Percentiles rank a stretch among this genome's conserved stretches.
phyloP scores from a whole-genome alignment of 2,329 filamentous ascomycete genomes.

The Paramyrothecium roridum region DNA sequence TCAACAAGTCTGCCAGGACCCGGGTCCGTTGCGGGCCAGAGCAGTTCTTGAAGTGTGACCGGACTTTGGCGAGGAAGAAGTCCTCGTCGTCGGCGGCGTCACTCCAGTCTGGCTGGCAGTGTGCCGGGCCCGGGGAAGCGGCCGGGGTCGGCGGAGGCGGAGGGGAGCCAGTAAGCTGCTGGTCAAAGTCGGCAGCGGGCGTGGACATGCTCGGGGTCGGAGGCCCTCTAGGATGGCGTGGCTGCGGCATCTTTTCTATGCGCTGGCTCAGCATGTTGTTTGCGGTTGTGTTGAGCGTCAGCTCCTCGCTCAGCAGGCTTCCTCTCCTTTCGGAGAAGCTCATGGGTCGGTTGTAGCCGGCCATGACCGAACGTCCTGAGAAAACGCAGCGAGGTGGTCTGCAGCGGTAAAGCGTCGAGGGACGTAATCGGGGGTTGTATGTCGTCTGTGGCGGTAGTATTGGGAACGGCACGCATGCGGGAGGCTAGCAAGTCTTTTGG shows the following conservation, averaged over 20 bases:
- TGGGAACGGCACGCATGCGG: neutral
- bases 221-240: constrained; percentile 48
- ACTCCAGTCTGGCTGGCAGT: constrained; percentile 69
- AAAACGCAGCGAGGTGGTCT: neutral
- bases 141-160: constrained; percentile 64
- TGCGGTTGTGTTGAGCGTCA: constrained; percentile 47
- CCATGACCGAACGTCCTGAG: constrained; percentile 23
- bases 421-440: constrained; percentile 1
- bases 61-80: constrained; percentile 74
- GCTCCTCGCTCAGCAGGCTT: constrained; percentile 54
- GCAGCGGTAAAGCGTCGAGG: constrained; percentile 5
- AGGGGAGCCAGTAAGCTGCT: constrained; percentile 57
- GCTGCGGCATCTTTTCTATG: constrained; percentile 47
- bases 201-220: constrained; percentile 67
- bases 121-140: constrained; percentile 60
- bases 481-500: neutral
- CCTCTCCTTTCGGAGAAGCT: constrained; percentile 62
- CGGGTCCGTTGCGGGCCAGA: constrained; percentile 73
- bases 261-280: constrained; percentile 40
- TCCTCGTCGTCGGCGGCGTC: constrained; percentile 78
- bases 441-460: neutral
- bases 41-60: constrained; percentile 76
- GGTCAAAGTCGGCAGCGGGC: constrained; percentile 60
- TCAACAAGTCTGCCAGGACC: constrained; percentile 82
- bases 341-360: constrained; percentile 41